Evolutionary conservation across 2,329 filamentous ascomycete species (phyloP).

Genomic region (Fusarium sp.): DNA sequence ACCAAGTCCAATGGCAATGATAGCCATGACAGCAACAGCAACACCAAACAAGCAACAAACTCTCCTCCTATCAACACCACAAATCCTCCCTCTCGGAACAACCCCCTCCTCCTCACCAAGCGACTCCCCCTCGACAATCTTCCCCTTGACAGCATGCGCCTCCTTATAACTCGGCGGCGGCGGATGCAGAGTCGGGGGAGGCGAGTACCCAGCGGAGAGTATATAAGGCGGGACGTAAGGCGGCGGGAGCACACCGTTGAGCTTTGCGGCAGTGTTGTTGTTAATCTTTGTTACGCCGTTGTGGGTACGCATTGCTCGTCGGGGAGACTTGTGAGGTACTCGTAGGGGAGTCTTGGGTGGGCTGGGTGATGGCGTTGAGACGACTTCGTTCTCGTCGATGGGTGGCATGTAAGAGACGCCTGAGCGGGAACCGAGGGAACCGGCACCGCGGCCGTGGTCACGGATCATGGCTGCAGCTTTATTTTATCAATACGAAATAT

Average conservation of each 20-base stretch:
- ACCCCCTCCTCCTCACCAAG: constrained; percentile 23
- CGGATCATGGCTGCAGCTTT: constrained; percentile 26
- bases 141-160: constrained; percentile 16
- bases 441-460: constrained; percentile 29
- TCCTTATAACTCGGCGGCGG: constrained; percentile 41
- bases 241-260: constrained; percentile 35
- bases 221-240: constrained; percentile 42
- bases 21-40: constrained; percentile 45
- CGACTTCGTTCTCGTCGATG: constrained; percentile 53
- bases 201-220: not conserved
- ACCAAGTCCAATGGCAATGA: constrained; percentile 52
- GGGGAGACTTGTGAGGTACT: constrained; percentile 47
- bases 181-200: constrained; percentile 28
- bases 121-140: constrained; percentile 24
- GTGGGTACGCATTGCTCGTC: constrained; percentile 11
- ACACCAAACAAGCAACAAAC: constrained; percentile 52
- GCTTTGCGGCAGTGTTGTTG: not conserved
- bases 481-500: not conserved
- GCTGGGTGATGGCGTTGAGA: constrained; percentile 24
- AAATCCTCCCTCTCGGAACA: constrained; percentile 10
- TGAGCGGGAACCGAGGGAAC: constrained; percentile 39
- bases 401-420: constrained; percentile 52
- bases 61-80: constrained; percentile 23
- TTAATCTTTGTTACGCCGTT: constrained; percentile 17
- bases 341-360: constrained; percentile 45